These are phyloP conservation scores for Hordeum marinum DNA, from an alignment of 176 grass and related monocot genomes.

Conservation along the genomic window DNA sequence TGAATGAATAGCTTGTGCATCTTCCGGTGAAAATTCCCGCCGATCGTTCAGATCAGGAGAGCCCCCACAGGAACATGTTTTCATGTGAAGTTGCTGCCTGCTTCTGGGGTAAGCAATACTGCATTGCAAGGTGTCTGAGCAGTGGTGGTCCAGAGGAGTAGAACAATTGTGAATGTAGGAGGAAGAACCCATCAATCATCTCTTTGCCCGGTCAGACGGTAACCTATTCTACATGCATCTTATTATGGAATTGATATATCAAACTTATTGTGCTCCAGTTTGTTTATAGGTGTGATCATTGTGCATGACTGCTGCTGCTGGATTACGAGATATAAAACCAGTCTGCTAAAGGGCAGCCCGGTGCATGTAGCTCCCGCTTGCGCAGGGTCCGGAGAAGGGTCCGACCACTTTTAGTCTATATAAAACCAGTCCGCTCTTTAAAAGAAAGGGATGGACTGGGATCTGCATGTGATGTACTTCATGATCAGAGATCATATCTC, in stretches of 20 bases:
- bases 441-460: background rate
- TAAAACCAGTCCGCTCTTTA: background rate
- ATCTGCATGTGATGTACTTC: background rate
- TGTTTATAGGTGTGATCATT: conserved; percentile 30
- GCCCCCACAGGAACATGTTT: conserved; percentile 54
- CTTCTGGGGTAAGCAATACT: conserved; percentile 34
- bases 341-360: no score
- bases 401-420: no score
- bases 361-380: no score
- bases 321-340: conserved; percentile 19
- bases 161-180: background rate
- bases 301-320: conserved; percentile 1
- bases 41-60: conserved; percentile 39
- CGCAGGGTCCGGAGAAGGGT: no score
- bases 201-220: background rate
- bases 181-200: background rate
- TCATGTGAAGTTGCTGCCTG: conserved; percentile 65
- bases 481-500: background rate
- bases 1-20: conserved; percentile 34
- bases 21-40: conserved; percentile 41
- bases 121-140: conserved; percentile 15
- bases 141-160: conserved; percentile 28
- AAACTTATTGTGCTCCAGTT: background rate
- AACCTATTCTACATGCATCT: conserved; percentile 1
- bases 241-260: background rate